Percentiles rank a stretch among this genome's conserved stretches.
These are phyloP conservation scores for Datura wrightii DNA, from an alignment of 257 asterid species.

Conservation along the genomic window DNA sequence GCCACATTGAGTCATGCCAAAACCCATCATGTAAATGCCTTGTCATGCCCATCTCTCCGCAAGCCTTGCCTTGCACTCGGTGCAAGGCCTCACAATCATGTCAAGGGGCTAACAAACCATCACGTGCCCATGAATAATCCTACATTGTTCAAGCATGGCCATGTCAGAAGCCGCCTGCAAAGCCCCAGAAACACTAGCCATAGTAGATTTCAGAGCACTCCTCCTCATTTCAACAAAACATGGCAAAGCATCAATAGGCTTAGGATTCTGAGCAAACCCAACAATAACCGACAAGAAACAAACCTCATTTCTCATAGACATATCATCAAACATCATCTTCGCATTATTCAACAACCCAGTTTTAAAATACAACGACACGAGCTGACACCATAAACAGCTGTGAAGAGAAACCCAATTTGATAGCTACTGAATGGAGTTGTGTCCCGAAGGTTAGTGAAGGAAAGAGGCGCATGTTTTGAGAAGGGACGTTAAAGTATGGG, in stretches of 20 bases:
- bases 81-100: too few species aligned
- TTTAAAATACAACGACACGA: slow-evolving; percentile 58
- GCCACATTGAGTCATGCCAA: too few species aligned
- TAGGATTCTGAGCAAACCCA: slow-evolving; percentile 65
- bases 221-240: slow-evolving; percentile 68
- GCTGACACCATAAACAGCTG: slow-evolving; percentile 69
- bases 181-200: slow-evolving; percentile 70
- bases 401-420: slow-evolving; percentile 51
- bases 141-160: slow-evolving; percentile 83
- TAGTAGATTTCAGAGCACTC: slow-evolving; percentile 47
- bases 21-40: too few species aligned
- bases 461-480: slow-evolving; percentile 64
- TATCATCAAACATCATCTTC: slow-evolving; percentile 68
- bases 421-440: slow-evolving; percentile 64
- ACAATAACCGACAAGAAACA: slow-evolving; percentile 70
- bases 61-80: too few species aligned
- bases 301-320: slow-evolving; percentile 63
- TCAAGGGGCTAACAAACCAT: slow-evolving; percentile 28
- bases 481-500: slow-evolving; percentile 64
- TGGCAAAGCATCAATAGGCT: slow-evolving; percentile 58
- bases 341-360: slow-evolving; percentile 45
- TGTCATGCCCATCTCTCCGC: too few species aligned
- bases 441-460: slow-evolving; percentile 45
- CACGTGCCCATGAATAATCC: slow-evolving; percentile 70
- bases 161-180: slow-evolving; percentile 61